Evolutionary conservation across 352 stramenopile genomes (phyloP).

Genomic region (Phytophthora gonapodyides): DNA sequence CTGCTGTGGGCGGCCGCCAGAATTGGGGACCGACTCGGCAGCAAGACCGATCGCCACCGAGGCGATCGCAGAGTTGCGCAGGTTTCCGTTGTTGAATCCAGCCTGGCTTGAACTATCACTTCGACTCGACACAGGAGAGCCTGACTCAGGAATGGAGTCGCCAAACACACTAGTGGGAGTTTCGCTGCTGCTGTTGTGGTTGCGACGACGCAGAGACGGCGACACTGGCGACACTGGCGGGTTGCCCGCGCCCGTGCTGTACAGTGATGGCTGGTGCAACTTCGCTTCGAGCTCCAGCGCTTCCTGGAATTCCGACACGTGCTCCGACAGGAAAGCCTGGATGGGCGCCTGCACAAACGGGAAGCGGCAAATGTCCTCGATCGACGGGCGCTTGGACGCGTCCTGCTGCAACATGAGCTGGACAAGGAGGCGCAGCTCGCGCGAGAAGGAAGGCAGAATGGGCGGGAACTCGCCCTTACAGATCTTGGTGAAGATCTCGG

Average conservation of each 20-base stretch:
- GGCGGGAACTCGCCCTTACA: constrained; percentile 87
- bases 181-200: constrained; percentile 55
- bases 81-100: constrained; percentile 42
- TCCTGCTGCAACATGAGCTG: constrained; percentile 90
- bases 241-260: constrained; percentile 47
- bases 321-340: constrained; percentile 83
- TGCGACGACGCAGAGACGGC: constrained; percentile 46
- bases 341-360: constrained; percentile 86
- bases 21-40: constrained; percentile 42
- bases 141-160: constrained; percentile 34
- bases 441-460: constrained; percentile 76
- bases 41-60: constrained; percentile 55
- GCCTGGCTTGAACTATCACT: constrained; percentile 54
- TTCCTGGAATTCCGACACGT: constrained; percentile 87
- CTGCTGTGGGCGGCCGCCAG: constrained; percentile 35
- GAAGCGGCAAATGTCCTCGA: constrained; percentile 91
- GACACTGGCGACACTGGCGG: constrained; percentile 44
- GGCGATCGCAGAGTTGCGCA: constrained; percentile 66
- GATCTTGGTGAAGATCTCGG: constrained; percentile 90
- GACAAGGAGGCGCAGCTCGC: constrained; percentile 81
- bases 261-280: constrained; percentile 80
- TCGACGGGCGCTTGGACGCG: constrained; percentile 81
- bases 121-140: constrained; percentile 46
- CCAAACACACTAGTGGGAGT: constrained; percentile 35
- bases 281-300: constrained; percentile 87